A percentile compares a stretch with the other conserved stretches of the same genome.
Evolutionary conservation across 495 filamentous ascomycete genomes (phyloP).

Genomic region (Trypethelium eluteriae): DNA sequence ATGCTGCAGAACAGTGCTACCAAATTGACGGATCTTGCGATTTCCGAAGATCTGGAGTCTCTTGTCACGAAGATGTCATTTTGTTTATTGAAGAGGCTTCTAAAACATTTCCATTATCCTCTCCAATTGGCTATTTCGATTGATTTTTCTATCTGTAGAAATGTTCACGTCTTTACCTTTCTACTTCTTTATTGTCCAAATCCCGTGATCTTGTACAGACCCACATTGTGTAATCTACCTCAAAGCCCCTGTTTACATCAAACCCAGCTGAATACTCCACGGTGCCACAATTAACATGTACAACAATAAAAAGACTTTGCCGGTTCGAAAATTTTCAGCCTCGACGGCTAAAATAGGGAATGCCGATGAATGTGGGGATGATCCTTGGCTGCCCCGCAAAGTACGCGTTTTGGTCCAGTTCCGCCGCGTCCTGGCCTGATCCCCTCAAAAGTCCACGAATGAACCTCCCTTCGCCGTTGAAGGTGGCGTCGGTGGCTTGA

Average conservation of each 20-base stretch:
- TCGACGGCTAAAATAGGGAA: not conserved
- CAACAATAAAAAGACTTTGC: not conserved
- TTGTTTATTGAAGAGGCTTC: not conserved
- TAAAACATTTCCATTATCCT: too few relatives aligned
- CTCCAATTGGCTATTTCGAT: too few relatives aligned
- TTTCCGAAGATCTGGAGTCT: not conserved
- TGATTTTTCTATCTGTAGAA: too few relatives aligned
- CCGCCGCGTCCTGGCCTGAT: not conserved
- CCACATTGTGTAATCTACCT: too few relatives aligned
- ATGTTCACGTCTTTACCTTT: too few relatives aligned
- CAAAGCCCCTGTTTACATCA: too few relatives aligned
- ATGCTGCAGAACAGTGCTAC: slow-evolving; percentile 28
- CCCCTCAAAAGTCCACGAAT: slow-evolving; percentile 6
- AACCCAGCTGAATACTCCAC: too few relatives aligned
- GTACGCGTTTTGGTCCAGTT: not conserved
- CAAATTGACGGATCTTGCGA: slow-evolving; percentile 16
- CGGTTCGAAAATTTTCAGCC: not conserved
- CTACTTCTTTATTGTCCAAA: too few relatives aligned
- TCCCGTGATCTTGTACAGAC: too few relatives aligned
- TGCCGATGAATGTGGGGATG: not conserved
- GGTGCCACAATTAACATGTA: too few relatives aligned
- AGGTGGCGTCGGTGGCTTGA: not conserved
- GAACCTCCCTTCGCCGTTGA: not conserved
- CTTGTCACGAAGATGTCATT: slow-evolving; percentile 12
- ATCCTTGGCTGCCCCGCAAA: slow-evolving; percentile 8